phyloP scores from a whole-genome alignment of 2,329 filamentous ascomycete species.

The Penicillium sp. region DNA sequence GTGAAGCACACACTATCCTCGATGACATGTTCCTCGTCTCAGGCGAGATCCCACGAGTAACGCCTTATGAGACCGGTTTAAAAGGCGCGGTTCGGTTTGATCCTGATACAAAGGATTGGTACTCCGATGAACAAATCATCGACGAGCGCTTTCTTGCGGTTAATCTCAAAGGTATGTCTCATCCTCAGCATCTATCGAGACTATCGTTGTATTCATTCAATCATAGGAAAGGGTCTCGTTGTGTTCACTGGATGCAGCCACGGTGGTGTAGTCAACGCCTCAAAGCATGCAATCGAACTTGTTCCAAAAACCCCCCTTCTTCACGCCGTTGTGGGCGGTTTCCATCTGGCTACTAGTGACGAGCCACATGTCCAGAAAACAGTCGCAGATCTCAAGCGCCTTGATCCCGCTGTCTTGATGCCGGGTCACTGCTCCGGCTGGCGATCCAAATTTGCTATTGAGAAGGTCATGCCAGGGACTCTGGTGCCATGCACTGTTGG shows the following conservation, averaged over 20 bases:
- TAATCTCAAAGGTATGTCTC: constrained; percentile 48
- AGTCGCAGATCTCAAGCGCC: constrained; percentile 48
- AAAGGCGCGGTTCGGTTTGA: constrained; percentile 48
- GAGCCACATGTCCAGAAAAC: constrained; percentile 46
- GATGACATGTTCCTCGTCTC: constrained; percentile 55
- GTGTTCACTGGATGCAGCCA: constrained; percentile 59
- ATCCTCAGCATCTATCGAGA: not conserved
- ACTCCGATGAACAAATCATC: constrained; percentile 49
- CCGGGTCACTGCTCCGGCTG: constrained; percentile 59
- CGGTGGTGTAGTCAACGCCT: constrained; percentile 55
- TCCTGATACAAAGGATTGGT: constrained; percentile 44
- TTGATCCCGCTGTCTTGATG: constrained; percentile 52
- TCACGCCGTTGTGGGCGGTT: constrained; percentile 55
- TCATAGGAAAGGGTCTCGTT: constrained; percentile 52
- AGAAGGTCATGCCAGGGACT: constrained; percentile 51
- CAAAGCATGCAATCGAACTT: constrained; percentile 47
- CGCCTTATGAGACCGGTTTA: constrained; percentile 52
- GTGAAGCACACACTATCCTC: constrained; percentile 47
- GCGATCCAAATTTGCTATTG: constrained; percentile 55
- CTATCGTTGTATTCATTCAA: not conserved
- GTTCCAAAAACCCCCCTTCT: constrained; percentile 40
- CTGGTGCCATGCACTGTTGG: constrained; percentile 55
- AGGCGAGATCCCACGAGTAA: constrained; percentile 53
- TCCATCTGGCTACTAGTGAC: constrained; percentile 52
- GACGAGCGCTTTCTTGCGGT: constrained; percentile 58